Evolutionary conservation across 768 basidiomycete genomes (phyloP), one percentile per base, ranked within the genome.

Genomic region (Phlegmacium glaucopus): DNA sequence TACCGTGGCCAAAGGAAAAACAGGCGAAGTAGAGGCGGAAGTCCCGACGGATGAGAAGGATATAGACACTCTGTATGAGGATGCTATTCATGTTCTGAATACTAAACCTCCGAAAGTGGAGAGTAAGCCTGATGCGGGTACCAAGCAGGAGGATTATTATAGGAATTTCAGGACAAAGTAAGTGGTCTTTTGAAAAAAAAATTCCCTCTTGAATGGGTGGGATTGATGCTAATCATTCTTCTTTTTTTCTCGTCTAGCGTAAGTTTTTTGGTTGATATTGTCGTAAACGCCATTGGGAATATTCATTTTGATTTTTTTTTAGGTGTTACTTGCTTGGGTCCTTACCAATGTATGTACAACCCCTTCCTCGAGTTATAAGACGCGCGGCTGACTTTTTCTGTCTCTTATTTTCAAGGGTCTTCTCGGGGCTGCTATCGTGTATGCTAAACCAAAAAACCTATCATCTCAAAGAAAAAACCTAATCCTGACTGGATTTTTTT

Each of bases 151-250:
- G 61, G 91, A 94, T 71, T 92, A 88, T 66, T 94, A 94, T 63
- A 75, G 87, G 53, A 79, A 77, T 6, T 94, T 97, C 66, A 77
- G 95, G 52, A 98, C 95, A 2, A 95, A 95, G 88, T 88, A 63
- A 42, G 76, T 71, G 44, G 50, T 44, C 46, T 45, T 6, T 34
- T 10, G 30, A n/a, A n/a, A n/a, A n/a, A n/a, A n/a, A n/a, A n/a
- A n/a, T n/a, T n/a, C n/a, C n/a, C n/a, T n/a, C n/a, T n/a, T n/a
- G n/a, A n/a, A n/a, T n/a, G n/a, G n/a, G n/a, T 22, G 22, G 22
- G 22, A 22, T n/a, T n/a, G n/a, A 22, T 22, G 22, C 22, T 22
- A 5, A 49, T 29, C 35, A n/a, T n/a, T 17, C 42, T 42, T 41
- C 6, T 10, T 30, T 29, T 17, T 22, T 34, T 25, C 22, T n/a